Conservation (phyloP, 129 eudicot species). For the Artemisia tridentata region DNA sequence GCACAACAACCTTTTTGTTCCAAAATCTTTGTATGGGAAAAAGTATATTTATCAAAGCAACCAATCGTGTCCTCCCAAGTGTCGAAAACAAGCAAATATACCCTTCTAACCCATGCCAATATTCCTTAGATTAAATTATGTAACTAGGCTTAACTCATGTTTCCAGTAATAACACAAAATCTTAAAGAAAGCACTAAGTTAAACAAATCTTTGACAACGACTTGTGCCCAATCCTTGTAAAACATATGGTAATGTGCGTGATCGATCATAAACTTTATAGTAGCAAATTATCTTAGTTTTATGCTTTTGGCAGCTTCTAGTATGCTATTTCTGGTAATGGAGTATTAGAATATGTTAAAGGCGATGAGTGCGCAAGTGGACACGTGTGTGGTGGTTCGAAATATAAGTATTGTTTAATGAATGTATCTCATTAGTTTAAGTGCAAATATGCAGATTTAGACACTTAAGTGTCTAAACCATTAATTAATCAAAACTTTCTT, state of each 20-base stretch:
- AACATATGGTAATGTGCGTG: constrained; percentile 30
- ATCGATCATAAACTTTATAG: constrained; percentile 17
- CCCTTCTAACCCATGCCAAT: constrained; percentile 20
- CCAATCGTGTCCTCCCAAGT: constrained; percentile 21
- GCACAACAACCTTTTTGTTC: constrained; percentile 21
- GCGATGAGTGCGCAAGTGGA: constrained; percentile 40
- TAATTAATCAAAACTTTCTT: constrained; percentile 24
- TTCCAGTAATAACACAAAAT: constrained; percentile 24
- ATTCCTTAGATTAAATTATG: constrained; percentile 20
- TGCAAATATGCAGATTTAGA: constrained; percentile 47
- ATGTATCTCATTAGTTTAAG: constrained; percentile 28
- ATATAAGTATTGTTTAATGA: constrained; percentile 29
- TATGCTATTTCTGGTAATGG: constrained; percentile 46
- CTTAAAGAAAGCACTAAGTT: constrained; percentile 27
- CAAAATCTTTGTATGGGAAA: constrained; percentile 17
- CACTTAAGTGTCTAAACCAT: constrained; percentile 35
- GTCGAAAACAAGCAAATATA: constrained; percentile 22
- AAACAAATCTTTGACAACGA: constrained; percentile 27
- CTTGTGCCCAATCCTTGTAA: constrained; percentile 36
- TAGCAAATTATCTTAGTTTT: constrained; percentile 14
- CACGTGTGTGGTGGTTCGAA: constrained; percentile 47
- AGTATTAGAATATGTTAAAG: constrained; percentile 34
- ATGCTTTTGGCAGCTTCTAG: constrained; percentile 37
- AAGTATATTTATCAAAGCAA: constrained; percentile 11
- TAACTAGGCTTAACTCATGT: constrained; percentile 28